A percentile compares a stretch with the other conserved stretches of the same genome.
Evolutionary conservation across 805 yeast genomes (phyloP).

Genomic region (Priceomyces carsonii): DNA sequence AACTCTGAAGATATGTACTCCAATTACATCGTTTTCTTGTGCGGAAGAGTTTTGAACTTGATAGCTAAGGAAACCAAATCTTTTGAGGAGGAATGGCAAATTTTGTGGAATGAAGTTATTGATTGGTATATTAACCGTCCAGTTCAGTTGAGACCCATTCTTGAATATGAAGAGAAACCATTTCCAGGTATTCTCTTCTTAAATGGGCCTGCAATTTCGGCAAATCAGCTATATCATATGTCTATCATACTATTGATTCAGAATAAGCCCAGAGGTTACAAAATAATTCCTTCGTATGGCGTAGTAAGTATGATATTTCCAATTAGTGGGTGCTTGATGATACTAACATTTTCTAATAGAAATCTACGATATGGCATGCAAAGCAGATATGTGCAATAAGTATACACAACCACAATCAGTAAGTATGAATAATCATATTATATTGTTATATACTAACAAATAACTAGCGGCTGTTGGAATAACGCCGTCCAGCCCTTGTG

Average conservation of each 20-base stretch:
- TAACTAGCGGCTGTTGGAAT: slow-evolving; percentile 21
- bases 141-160: slow-evolving; percentile 30
- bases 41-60: slow-evolving; percentile 37
- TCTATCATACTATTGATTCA: slow-evolving; percentile 37
- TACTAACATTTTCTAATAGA: slow-evolving; percentile 9
- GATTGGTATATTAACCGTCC: slow-evolving; percentile 41
- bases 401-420: slow-evolving; percentile 25
- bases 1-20: slow-evolving; percentile 35
- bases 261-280: slow-evolving; percentile 38
- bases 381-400: slow-evolving; percentile 38
- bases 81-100: slow-evolving; percentile 40
- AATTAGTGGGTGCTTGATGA: neutral
- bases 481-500: slow-evolving; percentile 26
- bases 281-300: slow-evolving; percentile 17
- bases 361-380: slow-evolving; percentile 41
- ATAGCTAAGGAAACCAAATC: slow-evolving; percentile 16
- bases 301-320: slow-evolving; percentile 5
- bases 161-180: slow-evolving; percentile 30
- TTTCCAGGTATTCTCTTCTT: slow-evolving; percentile 38
- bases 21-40: slow-evolving; percentile 39
- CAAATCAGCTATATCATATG: slow-evolving; percentile 41
- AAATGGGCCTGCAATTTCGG: slow-evolving; percentile 37
- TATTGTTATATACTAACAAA: slow-evolving; percentile 5
- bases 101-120: slow-evolving; percentile 38
- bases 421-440: slow-evolving; percentile 1